Percentiles rank a stretch among this genome's conserved stretches.
phyloP scores from a whole-genome alignment of 2,329 filamentous ascomycete species.

The Cadophora sp. region DNA sequence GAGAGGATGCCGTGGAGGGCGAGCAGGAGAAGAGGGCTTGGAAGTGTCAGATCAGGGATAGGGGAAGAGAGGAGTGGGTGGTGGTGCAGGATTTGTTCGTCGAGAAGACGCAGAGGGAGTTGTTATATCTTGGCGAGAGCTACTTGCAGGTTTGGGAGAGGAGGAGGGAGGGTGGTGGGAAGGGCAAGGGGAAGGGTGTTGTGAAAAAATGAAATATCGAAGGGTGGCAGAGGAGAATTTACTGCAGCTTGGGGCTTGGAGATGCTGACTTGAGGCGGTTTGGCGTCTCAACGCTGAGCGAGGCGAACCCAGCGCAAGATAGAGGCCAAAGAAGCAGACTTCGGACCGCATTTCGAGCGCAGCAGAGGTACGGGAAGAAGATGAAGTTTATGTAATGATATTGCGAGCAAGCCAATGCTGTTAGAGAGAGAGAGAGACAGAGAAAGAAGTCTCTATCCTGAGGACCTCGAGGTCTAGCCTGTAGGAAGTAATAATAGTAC shows the following conservation, averaged over 20 bases:
- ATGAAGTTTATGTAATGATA: no score
- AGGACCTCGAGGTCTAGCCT: no score
- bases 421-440: no score
- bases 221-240: neutral
- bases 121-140: constrained; percentile 90
- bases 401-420: no score
- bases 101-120: constrained; percentile 85
- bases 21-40: constrained; percentile 90
- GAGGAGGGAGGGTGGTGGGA: constrained; percentile 55
- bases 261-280: neutral
- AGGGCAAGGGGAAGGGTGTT: constrained; percentile 27
- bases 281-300: no score
- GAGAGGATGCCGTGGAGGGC: constrained; percentile 84
- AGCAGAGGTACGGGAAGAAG: no score
- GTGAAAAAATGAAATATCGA: neutral
- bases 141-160: constrained; percentile 98
- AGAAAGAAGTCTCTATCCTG: no score
- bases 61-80: constrained; percentile 85
- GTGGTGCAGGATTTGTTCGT: constrained; percentile 95
- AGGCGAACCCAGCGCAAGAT: no score
- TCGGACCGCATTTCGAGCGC: no score
- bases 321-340: no score
- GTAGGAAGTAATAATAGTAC: no score
- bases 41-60: constrained; percentile 89
- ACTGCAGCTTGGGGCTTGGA: neutral